Percentiles rank a stretch among this genome's conserved stretches.
These are phyloP conservation scores for Salix dunnii DNA, from an alignment of 345 rosid species.

Conservation along the genomic window DNA sequence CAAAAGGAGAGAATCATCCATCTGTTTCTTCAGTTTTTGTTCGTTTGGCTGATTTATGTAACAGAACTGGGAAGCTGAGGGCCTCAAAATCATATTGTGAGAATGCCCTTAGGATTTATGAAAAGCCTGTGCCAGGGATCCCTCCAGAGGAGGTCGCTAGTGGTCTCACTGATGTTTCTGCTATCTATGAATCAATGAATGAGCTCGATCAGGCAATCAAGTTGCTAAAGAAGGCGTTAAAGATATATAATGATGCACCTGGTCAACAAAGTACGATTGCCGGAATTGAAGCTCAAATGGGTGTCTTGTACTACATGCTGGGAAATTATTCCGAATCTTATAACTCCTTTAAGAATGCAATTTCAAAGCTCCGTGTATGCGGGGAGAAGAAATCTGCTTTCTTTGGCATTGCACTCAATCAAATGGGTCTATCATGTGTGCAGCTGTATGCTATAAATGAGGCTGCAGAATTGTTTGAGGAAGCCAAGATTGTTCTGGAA, in stretches of 20 bases:
- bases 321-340: constrained; percentile 72
- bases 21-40: constrained; percentile 75
- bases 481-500: constrained; percentile 74
- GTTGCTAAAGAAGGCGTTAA: constrained; percentile 61
- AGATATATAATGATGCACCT: constrained; percentile 51
- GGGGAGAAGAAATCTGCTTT: constrained; percentile 80
- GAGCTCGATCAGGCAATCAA: constrained; percentile 68
- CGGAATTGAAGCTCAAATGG: constrained; percentile 92
- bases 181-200: constrained; percentile 76
- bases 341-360: constrained; percentile 55
- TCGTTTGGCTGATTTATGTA: constrained; percentile 78
- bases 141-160: constrained; percentile 73
- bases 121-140: constrained; percentile 54
- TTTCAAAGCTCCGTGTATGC: constrained; percentile 62
- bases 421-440: constrained; percentile 85
- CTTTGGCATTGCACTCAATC: constrained; percentile 83
- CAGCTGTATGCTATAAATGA: constrained; percentile 67
- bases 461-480: constrained; percentile 88
- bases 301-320: constrained; percentile 83
- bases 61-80: constrained; percentile 69
- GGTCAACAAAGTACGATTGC: constrained; percentile 79
- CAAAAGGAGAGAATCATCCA: constrained; percentile 78
- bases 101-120: constrained; percentile 72
- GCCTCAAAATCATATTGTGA: constrained; percentile 82
- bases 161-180: constrained; percentile 81